Conservation (phyloP, 257 asterid species). For the Asclepias syriaca region DNA sequence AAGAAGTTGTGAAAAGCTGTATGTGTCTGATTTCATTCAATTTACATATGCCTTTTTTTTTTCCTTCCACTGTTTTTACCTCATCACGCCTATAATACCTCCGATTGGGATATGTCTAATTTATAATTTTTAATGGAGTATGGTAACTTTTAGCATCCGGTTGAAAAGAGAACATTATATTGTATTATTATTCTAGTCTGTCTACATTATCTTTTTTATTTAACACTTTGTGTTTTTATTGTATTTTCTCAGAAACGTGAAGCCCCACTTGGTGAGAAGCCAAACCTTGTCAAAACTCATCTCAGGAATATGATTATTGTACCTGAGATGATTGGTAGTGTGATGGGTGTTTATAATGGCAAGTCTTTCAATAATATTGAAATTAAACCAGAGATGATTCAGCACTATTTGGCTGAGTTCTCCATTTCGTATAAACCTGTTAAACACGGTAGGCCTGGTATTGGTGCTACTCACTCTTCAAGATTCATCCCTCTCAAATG, state of each 20-base stretch:
- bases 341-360: constrained; percentile 36
- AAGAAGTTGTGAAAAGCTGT: constrained; percentile 76
- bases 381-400: no score
- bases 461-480: no score
- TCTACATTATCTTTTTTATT: background rate
- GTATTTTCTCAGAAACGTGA: constrained; percentile 71
- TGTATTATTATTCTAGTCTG: no score
- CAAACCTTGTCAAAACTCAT: constrained; percentile 71
- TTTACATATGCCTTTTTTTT: background rate
- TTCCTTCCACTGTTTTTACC: no score
- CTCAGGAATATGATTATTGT: constrained; percentile 73
- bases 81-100: no score
- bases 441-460: no score
- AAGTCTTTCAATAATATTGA: no score
- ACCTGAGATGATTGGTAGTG: constrained; percentile 94
- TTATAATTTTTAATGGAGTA: background rate
- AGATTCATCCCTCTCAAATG: no score
- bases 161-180: no score
- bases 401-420: no score
- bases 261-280: constrained; percentile 81
- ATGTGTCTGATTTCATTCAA: constrained; percentile 14
- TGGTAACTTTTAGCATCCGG: background rate
- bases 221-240: background rate
- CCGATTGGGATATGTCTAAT: background rate
- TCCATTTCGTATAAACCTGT: no score